Percentiles rank a stretch among this genome's conserved stretches.
These are phyloP conservation scores for Capsella bursapastoris DNA, from an alignment of 345 rosid species.

Conservation along the genomic window DNA sequence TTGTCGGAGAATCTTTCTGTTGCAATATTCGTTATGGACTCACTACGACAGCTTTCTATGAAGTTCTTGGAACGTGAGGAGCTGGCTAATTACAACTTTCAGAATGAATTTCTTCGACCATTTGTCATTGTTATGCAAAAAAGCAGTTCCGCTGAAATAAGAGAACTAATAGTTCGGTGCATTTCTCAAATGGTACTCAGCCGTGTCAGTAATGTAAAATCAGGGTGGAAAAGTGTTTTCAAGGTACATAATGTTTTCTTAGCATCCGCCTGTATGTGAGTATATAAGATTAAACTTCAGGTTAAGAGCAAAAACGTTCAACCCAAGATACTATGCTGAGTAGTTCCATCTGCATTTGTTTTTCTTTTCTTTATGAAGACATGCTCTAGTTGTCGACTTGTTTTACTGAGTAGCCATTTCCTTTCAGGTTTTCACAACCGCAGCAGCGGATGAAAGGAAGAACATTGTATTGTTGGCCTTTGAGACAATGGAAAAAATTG, in stretches of 20 bases:
- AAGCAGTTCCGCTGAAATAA: slow-evolving; percentile 83
- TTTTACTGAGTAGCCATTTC: slow-evolving; percentile 36
- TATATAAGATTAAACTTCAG: slow-evolving; percentile 21
- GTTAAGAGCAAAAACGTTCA: slow-evolving; percentile 20
- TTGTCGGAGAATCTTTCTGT: slow-evolving; percentile 95
- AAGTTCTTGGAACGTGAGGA: slow-evolving; percentile 96
- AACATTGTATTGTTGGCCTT: slow-evolving; percentile 86
- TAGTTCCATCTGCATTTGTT: slow-evolving; percentile 15
- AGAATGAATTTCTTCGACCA: slow-evolving; percentile 93
- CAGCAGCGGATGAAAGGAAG: slow-evolving; percentile 90
- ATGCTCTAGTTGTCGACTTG: slow-evolving; percentile 8
- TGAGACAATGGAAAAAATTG: slow-evolving; percentile 94
- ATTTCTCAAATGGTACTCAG: slow-evolving; percentile 97
- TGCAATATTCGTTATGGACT: slow-evolving; percentile 97
- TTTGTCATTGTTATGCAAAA: slow-evolving; percentile 95
- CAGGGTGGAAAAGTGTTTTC: slow-evolving; percentile 99
- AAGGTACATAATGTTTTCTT: slow-evolving; percentile 57
- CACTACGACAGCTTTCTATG: slow-evolving; percentile 95
- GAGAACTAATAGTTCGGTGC: slow-evolving; percentile 89
- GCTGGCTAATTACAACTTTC: slow-evolving; percentile 95
- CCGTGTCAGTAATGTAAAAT: slow-evolving; percentile 89
- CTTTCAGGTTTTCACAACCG: slow-evolving; percentile 78
- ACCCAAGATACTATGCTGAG: slow-evolving; percentile 18
- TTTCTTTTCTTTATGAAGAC: background rate
- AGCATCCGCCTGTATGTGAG: slow-evolving; percentile 28